phyloP scores from a whole-genome alignment of 441 rosid genomes.

The Geranium incanum region DNA sequence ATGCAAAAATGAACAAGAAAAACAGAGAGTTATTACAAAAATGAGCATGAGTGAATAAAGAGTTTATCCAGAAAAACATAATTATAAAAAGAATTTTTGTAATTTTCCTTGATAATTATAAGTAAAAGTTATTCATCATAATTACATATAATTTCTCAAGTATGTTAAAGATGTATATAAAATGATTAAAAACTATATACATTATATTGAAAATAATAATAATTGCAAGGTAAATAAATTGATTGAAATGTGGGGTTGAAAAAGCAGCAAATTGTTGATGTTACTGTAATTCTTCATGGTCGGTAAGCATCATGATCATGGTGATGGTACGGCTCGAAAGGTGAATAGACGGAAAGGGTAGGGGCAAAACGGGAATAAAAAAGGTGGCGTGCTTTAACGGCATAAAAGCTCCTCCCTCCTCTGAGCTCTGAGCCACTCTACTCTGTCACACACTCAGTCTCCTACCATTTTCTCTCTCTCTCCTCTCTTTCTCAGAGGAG shows the following conservation, averaged over 20 bases:
- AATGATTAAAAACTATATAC: too few species aligned
- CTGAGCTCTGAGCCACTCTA: conserved; percentile 17
- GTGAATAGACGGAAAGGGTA: not conserved
- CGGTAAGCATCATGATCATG: not conserved
- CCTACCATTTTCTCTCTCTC: not conserved
- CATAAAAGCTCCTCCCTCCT: conserved; percentile 19
- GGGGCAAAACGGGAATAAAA: conserved; percentile 22
- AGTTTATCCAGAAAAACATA: too few species aligned
- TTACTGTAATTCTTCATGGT: conserved; percentile 10
- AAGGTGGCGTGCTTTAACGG: conserved; percentile 35
- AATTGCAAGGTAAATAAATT: too few species aligned
- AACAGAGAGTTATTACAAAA: too few species aligned
- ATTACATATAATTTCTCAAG: too few species aligned
- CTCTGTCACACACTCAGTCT: conserved; percentile 22
- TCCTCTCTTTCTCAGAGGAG: conserved; percentile 7
- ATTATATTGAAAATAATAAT: too few species aligned
- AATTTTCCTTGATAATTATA: too few species aligned
- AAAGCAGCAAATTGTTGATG: not conserved
- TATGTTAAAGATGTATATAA: too few species aligned
- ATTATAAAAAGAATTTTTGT: too few species aligned
- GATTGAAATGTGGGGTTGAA: not conserved
- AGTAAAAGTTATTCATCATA: too few species aligned
- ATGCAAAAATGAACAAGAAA: too few species aligned
- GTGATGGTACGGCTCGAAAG: not conserved
- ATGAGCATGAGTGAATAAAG: too few species aligned